phyloP scores from a whole-genome alignment of 768 basidiomycete species.

The Coprinopsis cinerea region DNA sequence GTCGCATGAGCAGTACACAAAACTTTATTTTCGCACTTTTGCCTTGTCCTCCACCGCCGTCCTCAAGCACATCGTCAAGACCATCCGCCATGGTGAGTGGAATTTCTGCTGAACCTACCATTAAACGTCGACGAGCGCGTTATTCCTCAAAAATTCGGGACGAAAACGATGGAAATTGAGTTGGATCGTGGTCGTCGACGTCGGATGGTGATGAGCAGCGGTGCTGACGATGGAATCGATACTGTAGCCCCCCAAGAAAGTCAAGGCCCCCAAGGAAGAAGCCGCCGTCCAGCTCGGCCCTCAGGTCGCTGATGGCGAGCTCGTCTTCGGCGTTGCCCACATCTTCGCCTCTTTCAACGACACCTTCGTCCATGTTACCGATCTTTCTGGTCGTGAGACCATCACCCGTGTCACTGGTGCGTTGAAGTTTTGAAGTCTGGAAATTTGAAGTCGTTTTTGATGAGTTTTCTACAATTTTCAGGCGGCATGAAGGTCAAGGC shows the following conservation, averaged over 20 bases:
- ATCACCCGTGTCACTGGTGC: slow-evolving; percentile 95
- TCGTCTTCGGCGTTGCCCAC: slow-evolving; percentile 97
- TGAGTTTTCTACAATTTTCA: slow-evolving; percentile 19
- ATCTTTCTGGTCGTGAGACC: slow-evolving; percentile 98
- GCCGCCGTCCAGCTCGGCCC: slow-evolving; percentile 89
- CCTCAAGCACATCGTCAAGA: slow-evolving; percentile 27
- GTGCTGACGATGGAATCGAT: neutral
- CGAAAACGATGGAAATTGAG: slow-evolving; percentile 12
- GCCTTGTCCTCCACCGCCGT: slow-evolving; percentile 23
- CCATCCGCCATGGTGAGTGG: slow-evolving; percentile 34
- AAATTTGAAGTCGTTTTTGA: neutral
- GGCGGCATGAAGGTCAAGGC: slow-evolving; percentile 99
- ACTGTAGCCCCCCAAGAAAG: slow-evolving; percentile 75
- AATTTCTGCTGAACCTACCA: slow-evolving; percentile 7
- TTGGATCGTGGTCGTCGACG: slow-evolving; percentile 49
- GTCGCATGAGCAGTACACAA: slow-evolving; percentile 1
- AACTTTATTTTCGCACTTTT: neutral
- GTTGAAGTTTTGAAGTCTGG: slow-evolving; percentile 20
- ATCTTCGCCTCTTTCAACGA: slow-evolving; percentile 99
- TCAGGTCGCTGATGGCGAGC: slow-evolving; percentile 92
- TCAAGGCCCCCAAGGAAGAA: slow-evolving; percentile 73
- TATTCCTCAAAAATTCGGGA: slow-evolving; percentile 1
- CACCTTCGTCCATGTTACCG: slow-evolving; percentile 98
- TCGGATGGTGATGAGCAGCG: slow-evolving; percentile 32
- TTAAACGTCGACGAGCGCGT: slow-evolving; percentile 7